Base-by-base conservation (phyloP, 1,139 yeast genomes). In the Hanseniaspora gamundiae region DNA sequence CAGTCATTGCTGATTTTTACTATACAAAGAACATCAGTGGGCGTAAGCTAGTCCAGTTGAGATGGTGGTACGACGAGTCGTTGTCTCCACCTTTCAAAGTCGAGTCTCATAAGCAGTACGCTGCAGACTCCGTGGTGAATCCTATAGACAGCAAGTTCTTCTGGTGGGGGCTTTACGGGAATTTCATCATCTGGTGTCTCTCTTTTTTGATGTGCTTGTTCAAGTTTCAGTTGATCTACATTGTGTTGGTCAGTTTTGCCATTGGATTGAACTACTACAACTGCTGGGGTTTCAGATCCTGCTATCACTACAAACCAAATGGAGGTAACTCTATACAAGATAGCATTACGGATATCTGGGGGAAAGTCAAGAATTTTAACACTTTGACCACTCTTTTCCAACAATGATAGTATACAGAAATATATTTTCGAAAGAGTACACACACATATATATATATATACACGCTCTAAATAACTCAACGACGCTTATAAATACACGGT, bases 401-500 rank as follows among this genome's bases (percentile, higher is more conserved):
- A 28, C 38, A 36, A 16, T 35, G 26, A 35, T 17, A 3, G 14
- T 16, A 13, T 30, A 30, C 4, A 30, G 13, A 2, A 6, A 14
- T 4, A 13, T 8, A 9, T 26, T 26, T 26, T 11, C 11, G 11
- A 29, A 29, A 29, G n/a, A n/a, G n/a, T n/a, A n/a, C n/a, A n/a
- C n/a, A n/a, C n/a, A n/a, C n/a, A n/a, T n/a, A n/a, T n/a, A n/a
- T n/a, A n/a, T n/a, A n/a, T 29, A 9, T 16, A 40, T 22, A 42
- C 28, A 42, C 39, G 33, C 21, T 40, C 14, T n/a, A 35, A 28
- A 27, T 21, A 39, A 35, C 9, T 55, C 65, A 91, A 54, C 98
- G 74, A 65, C 95, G 76, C 62, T 91, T 91, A 64, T 91, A 91
- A 48, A 91, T 84, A 66, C 98, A 91, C 5, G 99, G 98, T 61